phyloP scores from a whole-genome alignment of 352 stramenopile species.

The Saprolegnia parasitica region DNA sequence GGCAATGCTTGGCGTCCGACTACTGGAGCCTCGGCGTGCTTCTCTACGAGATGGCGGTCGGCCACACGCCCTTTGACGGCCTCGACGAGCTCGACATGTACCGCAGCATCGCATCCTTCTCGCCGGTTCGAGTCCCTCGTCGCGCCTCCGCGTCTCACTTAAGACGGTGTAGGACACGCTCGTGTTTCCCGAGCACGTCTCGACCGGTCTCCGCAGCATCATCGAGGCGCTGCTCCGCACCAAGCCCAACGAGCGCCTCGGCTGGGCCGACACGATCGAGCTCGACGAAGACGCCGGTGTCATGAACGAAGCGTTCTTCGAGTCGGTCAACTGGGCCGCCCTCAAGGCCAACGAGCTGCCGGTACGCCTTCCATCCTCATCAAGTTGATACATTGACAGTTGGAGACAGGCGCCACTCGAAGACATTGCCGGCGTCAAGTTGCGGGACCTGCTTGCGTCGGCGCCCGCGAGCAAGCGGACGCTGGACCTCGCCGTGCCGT shows the following conservation, averaged over 20 bases:
- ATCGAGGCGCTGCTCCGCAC: slow-evolving; percentile 56
- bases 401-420: slow-evolving; percentile 60
- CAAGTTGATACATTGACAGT: slow-evolving; percentile 10
- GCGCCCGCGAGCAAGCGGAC: slow-evolving; percentile 42
- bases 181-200: slow-evolving; percentile 62
- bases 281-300: slow-evolving; percentile 49
- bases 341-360: slow-evolving; percentile 76
- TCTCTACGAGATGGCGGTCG: slow-evolving; percentile 91
- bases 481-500: slow-evolving; percentile 68
- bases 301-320: slow-evolving; percentile 80
- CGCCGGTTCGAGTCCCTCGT: slow-evolving; percentile 37
- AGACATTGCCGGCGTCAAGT: slow-evolving; percentile 55
- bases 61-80: slow-evolving; percentile 86
- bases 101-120: slow-evolving; percentile 78
- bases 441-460: slow-evolving; percentile 55
- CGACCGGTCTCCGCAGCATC: slow-evolving; percentile 67
- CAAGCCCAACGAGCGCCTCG: slow-evolving; percentile 51
- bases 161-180: slow-evolving; percentile 43
- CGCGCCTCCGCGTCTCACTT: neutral
- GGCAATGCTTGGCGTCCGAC: slow-evolving; percentile 81
- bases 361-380: slow-evolving; percentile 37
- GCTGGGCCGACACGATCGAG: slow-evolving; percentile 43
- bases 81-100: slow-evolving; percentile 85
- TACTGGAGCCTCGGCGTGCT: slow-evolving; percentile 93
- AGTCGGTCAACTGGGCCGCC: slow-evolving; percentile 74